Base-by-base conservation (phyloP, 495 filamentous ascomycete species). In the Aspergillus homomorphus region DNA sequence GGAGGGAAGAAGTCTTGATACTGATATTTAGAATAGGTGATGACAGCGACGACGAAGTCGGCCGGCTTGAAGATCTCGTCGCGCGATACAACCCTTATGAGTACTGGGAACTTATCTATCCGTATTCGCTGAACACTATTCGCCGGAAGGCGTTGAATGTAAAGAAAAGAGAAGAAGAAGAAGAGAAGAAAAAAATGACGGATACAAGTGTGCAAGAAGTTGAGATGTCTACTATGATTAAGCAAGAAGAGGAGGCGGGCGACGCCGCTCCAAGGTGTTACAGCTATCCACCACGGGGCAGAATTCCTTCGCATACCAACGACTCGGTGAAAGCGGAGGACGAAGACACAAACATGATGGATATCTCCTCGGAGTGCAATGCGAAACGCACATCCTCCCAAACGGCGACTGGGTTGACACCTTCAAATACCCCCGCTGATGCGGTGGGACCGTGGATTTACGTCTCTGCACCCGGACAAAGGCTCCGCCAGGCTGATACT, bases 361-460 rank as follows among this genome's bases (percentile, higher is more conserved):
- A 38, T 38, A 12, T 38, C 15, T 38, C 12, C 33, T 38, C 33
- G 6, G 33, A 14, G 33, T 7, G 33, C 33, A 7, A 12, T 9
- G 26, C 9, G 26, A 28, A 9, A 28, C 26, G 26, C 5, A 38
- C 33, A 5, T 5, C 33, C 8, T 38, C 12, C 7, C 33, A 12
- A 5, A 12, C 10, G 15, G 33, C 33, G 4, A 38, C 33, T 2
- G 33, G 33, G 12, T 12, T 38, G 33, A 38, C 33, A 12, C 33
- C 33, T 2, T 38, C 33, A 5, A 38, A 12, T 14, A 38, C 33
- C 4, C 33, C 33, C 12, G 33, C 33, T 14, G 33, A 38, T 38
- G 19, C 45, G 21, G 14, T 59, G 3, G 76, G 80, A 1, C 80
- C 79, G 1, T 94, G 89, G 87, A 87, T 95, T 42, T 88, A 78